phyloP scores from a whole-genome alignment of 441 rosid genomes.

The Populus tomentosa region DNA sequence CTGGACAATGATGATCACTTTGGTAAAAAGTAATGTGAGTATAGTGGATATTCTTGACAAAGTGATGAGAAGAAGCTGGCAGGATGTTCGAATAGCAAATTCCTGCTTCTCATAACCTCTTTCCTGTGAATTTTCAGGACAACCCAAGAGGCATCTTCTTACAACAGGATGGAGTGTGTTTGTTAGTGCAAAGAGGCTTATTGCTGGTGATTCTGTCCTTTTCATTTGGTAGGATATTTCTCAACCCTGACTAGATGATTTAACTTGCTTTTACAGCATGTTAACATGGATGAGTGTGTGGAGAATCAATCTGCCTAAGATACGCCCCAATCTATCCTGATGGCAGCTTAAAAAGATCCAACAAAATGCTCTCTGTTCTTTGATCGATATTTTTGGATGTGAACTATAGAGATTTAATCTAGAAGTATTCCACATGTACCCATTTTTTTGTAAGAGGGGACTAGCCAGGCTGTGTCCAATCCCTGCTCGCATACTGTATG shows the following conservation, averaged over 20 bases:
- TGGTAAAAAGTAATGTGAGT: background rate
- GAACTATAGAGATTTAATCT: background rate
- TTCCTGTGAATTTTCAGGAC: background rate
- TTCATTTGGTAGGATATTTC: constrained; percentile 20
- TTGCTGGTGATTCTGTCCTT: background rate
- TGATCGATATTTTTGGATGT: background rate
- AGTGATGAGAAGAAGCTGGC: background rate
- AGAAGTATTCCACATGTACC: background rate
- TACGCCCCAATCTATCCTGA: background rate
- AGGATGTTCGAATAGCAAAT: background rate
- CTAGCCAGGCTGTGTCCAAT: background rate
- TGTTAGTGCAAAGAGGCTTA: background rate
- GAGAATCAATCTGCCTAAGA: background rate
- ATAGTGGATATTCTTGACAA: background rate
- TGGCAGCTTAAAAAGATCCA: background rate
- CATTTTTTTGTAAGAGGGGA: background rate
- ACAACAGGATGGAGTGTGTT: background rate
- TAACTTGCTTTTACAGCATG: background rate
- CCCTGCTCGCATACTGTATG: background rate
- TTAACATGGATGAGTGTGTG: constrained; percentile 58
- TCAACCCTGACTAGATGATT: background rate
- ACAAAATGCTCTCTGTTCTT: background rate
- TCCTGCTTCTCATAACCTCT: background rate
- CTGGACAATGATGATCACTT: background rate
- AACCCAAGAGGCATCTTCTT: background rate